Percentiles rank a stretch among this genome's conserved stretches.
Conservation (phyloP, 2,329 filamentous ascomycete genomes). For the Fusarium sp. region DNA sequence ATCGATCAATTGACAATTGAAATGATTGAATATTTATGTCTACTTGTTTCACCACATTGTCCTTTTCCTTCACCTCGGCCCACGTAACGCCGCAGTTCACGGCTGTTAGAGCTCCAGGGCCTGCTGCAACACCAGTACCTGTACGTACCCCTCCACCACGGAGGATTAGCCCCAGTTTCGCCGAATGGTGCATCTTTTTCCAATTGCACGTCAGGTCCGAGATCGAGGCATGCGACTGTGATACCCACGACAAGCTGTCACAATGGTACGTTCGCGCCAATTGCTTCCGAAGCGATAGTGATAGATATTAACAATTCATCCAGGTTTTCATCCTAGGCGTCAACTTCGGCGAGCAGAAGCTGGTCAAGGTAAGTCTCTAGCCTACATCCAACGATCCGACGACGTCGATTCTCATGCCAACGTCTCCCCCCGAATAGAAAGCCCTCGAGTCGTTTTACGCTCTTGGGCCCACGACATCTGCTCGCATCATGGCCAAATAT, state of each 20-base stretch:
- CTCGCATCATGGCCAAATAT: slow-evolving; percentile 86
- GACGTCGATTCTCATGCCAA: slow-evolving; percentile 22
- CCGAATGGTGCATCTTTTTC: slow-evolving; percentile 43
- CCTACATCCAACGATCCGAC: background rate
- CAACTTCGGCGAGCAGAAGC: slow-evolving; percentile 85
- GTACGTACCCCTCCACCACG: background rate
- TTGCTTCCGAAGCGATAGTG: no score
- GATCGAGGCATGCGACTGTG: slow-evolving; percentile 39
- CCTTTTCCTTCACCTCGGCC: background rate
- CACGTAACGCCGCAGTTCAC: background rate
- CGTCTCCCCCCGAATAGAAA: slow-evolving; percentile 59
- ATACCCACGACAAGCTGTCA: slow-evolving; percentile 36
- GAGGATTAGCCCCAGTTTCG: slow-evolving; percentile 46
- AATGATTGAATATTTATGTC: background rate
- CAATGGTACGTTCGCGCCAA: slow-evolving; percentile 37
- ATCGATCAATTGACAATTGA: background rate
- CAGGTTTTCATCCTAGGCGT: slow-evolving; percentile 88
- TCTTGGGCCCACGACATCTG: slow-evolving; percentile 77
- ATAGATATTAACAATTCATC: background rate
- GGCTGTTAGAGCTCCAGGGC: background rate
- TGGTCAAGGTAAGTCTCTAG: slow-evolving; percentile 78
- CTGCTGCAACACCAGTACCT: background rate
- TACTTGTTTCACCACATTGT: background rate
- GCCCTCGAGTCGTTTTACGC: slow-evolving; percentile 89
- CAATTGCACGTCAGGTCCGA: slow-evolving; percentile 28